These are phyloP conservation scores for Stachybotrys echinatus DNA, from an alignment of 2,329 filamentous ascomycete species.

Conservation along the genomic window DNA sequence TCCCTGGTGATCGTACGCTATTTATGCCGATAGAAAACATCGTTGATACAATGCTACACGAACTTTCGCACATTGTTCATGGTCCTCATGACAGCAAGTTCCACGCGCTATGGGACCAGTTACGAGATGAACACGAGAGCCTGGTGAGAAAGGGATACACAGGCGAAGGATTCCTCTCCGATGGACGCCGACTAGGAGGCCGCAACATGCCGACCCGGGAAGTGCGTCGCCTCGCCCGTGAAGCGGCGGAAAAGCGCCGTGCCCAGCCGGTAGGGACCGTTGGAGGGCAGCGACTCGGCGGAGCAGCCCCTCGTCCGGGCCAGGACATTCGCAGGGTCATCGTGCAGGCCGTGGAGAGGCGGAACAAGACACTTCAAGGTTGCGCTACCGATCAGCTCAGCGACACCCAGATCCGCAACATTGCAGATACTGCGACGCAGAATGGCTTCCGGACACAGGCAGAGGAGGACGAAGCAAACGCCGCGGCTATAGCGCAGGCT, in stretches of 20 bases:
- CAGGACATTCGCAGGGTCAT: slow-evolving; percentile 69
- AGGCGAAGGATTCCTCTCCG: slow-evolving; percentile 78
- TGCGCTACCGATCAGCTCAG: slow-evolving; percentile 70
- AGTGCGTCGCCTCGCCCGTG: slow-evolving; percentile 67
- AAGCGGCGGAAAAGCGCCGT: slow-evolving; percentile 66
- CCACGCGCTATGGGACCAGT: slow-evolving; percentile 80
- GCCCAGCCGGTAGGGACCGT: slow-evolving; percentile 54
- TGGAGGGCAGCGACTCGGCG: slow-evolving; percentile 69
- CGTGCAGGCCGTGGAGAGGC: slow-evolving; percentile 63
- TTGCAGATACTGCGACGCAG: slow-evolving; percentile 57
- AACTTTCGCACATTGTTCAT: slow-evolving; percentile 82
- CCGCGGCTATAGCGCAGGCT: slow-evolving; percentile 78
- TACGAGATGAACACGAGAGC: slow-evolving; percentile 78
- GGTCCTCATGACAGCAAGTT: slow-evolving; percentile 81
- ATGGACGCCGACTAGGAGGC: slow-evolving; percentile 71
- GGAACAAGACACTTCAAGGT: slow-evolving; percentile 61
- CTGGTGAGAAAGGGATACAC: slow-evolving; percentile 79
- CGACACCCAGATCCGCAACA: slow-evolving; percentile 59
- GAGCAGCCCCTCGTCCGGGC: slow-evolving; percentile 45
- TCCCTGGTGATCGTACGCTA: slow-evolving; percentile 65
- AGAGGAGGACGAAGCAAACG: slow-evolving; percentile 85
- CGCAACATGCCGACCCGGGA: slow-evolving; percentile 62
- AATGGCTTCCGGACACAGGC: slow-evolving; percentile 79
- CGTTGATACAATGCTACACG: slow-evolving; percentile 88
- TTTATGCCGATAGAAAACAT: slow-evolving; percentile 79